Conservation (phyloP, 306 rosid species). For the Senna tora region DNA sequence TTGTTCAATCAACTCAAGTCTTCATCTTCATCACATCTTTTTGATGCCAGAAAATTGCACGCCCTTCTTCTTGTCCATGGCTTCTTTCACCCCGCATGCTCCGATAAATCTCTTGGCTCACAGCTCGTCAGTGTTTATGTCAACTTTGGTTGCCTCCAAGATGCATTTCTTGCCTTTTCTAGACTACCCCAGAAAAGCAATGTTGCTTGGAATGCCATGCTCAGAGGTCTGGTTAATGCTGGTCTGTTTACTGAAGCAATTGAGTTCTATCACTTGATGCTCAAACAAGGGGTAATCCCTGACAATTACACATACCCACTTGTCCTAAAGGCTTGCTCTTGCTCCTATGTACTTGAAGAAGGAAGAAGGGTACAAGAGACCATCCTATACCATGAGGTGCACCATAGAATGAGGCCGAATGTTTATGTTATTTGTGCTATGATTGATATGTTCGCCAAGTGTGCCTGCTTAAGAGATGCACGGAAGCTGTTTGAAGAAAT, state of each 20-base stretch:
- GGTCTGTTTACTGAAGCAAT: conserved; percentile 36
- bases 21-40: conserved; percentile 47
- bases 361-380: conserved; percentile 41
- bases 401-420: conserved; percentile 23
- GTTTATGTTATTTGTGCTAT: conserved; percentile 45
- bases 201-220: conserved; percentile 51
- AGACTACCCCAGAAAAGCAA: conserved; percentile 39
- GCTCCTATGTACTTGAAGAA: conserved; percentile 36
- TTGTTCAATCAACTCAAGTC: conserved; percentile 47
- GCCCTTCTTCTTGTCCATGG: conserved; percentile 46
- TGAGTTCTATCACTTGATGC: conserved; percentile 25
- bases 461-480: conserved; percentile 52
- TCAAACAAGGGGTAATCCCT: conserved; percentile 39
- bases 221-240: conserved; percentile 36
- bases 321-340: conserved; percentile 57
- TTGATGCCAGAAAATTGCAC: conserved; percentile 46
- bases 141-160: conserved; percentile 41
- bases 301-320: conserved; percentile 54
- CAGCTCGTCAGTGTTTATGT: conserved; percentile 46
- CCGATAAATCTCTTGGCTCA: conserved; percentile 33
- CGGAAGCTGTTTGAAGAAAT: conserved; percentile 49
- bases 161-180: conserved; percentile 38
- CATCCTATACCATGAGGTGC: conserved; percentile 20
- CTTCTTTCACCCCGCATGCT: conserved; percentile 42
- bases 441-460: conserved; percentile 52